phyloP scores from a whole-genome alignment of 768 basidiomycete genomes.

The Russula brevipes region DNA sequence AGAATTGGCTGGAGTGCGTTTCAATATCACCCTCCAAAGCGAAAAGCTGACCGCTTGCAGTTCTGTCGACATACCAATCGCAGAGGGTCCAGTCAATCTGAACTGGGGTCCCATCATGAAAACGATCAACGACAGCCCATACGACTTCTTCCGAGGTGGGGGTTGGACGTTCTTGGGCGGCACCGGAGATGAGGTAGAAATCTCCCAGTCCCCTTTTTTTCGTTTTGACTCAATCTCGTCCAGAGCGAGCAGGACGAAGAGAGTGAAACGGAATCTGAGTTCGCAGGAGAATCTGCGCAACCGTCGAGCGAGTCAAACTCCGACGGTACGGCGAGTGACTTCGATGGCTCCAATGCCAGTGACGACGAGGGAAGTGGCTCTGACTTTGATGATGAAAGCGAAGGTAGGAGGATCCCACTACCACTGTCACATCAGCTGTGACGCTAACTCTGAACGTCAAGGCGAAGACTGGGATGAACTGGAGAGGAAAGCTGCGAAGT shows the following conservation, averaged over 20 bases:
- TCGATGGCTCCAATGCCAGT: conserved; percentile 48
- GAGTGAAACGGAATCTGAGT: conserved; percentile 61
- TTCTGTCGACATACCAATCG: conserved; percentile 94
- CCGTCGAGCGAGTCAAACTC: conserved; percentile 34
- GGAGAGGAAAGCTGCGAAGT: conserved; percentile 86
- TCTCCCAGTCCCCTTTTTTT: not conserved
- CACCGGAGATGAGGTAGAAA: conserved; percentile 52
- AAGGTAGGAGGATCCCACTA: conserved; percentile 36
- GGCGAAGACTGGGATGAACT: conserved; percentile 97
- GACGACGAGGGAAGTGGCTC: conserved; percentile 61
- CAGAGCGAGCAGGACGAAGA: conserved; percentile 60
- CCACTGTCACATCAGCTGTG: conserved; percentile 12
- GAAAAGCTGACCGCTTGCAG: conserved; percentile 38
- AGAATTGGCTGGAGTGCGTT: conserved; percentile 96
- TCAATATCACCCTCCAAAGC: not conserved
- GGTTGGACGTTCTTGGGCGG: conserved; percentile 92
- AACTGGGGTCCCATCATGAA: conserved; percentile 99
- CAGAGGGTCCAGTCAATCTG: conserved; percentile 93
- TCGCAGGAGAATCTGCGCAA: conserved; percentile 41
- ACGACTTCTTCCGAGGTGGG: conserved; percentile 93
- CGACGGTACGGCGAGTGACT: conserved; percentile 49
- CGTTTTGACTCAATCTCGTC: not conserved
- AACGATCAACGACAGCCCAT: conserved; percentile 92
- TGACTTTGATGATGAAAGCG: conserved; percentile 59
- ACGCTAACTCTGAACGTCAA: conserved; percentile 25